Conservation (phyloP, 129 eudicot species). For the Sambucus nigra region DNA sequence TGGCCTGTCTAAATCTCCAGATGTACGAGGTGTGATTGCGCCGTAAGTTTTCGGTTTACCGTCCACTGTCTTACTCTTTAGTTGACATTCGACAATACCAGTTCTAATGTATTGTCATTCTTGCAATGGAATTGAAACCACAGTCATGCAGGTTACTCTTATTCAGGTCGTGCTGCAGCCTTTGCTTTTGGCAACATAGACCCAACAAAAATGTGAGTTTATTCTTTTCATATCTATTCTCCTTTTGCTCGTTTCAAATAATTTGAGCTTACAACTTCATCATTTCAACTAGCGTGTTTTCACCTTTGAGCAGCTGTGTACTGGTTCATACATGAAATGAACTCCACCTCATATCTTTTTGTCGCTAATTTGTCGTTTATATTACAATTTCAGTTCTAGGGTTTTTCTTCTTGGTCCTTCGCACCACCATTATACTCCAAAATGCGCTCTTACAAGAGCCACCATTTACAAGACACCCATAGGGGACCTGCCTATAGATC, state of each 20-base stretch:
- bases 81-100: not conserved
- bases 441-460: conserved; percentile 82
- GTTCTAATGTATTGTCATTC: conserved; percentile 6
- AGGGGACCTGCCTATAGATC: conserved; percentile 83
- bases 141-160: conserved; percentile 99
- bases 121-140: conserved; percentile 28
- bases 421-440: conserved; percentile 91
- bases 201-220: conserved; percentile 71
- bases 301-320: not conserved
- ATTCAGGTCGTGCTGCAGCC: conserved; percentile 99
- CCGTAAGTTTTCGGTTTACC: conserved; percentile 54
- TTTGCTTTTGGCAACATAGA: conserved; percentile 92
- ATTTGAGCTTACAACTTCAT: not conserved
- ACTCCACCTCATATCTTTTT: conserved; percentile 2
- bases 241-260: not conserved
- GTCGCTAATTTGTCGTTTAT: conserved; percentile 10
- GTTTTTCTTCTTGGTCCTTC: conserved; percentile 96
- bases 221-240: conserved; percentile 4
- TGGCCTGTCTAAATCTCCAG: conserved; percentile 66
- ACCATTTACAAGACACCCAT: conserved; percentile 80
- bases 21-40: conserved; percentile 96
- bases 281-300: not conserved
- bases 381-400: conserved; percentile 44
- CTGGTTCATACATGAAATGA: conserved; percentile 2
- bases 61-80: not conserved